phyloP scores from a whole-genome alignment of 2,329 filamentous ascomycete genomes.

The Ascochyta fabae region DNA sequence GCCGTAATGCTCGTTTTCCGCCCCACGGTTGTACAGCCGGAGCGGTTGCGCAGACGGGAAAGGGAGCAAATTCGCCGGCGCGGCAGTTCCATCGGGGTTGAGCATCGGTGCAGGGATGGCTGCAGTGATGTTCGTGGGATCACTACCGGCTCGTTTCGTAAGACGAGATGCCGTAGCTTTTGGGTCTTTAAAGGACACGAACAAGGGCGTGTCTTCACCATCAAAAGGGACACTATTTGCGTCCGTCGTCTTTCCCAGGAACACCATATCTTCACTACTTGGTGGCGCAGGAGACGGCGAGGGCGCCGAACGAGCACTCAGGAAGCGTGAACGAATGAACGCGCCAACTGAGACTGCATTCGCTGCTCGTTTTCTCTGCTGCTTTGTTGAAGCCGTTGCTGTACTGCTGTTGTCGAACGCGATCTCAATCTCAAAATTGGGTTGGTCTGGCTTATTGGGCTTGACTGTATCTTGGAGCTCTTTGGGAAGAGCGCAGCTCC shows the following conservation, averaged over 20 bases:
- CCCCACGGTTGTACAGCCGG: slow-evolving; percentile 82
- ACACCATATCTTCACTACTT: slow-evolving; percentile 73
- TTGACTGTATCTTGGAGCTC: slow-evolving; percentile 71
- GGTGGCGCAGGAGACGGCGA: slow-evolving; percentile 65
- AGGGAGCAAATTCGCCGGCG: slow-evolving; percentile 74
- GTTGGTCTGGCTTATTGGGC: slow-evolving; percentile 71
- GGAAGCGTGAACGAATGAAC: slow-evolving; percentile 40
- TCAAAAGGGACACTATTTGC: slow-evolving; percentile 72
- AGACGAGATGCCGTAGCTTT: slow-evolving; percentile 38
- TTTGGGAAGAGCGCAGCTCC: slow-evolving; percentile 86
- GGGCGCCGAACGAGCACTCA: slow-evolving; percentile 37
- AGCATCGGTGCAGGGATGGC: slow-evolving; percentile 69
- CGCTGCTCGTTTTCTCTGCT: slow-evolving; percentile 62
- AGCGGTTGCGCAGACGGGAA: slow-evolving; percentile 75
- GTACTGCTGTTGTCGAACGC: slow-evolving; percentile 61
- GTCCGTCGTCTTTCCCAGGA: slow-evolving; percentile 87
- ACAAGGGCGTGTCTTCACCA: slow-evolving; percentile 89
- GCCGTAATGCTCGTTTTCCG: slow-evolving; percentile 84
- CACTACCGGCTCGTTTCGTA: slow-evolving; percentile 44
- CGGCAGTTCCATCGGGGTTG: slow-evolving; percentile 73
- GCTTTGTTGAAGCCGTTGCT: slow-evolving; percentile 39
- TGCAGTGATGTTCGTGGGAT: slow-evolving; percentile 53
- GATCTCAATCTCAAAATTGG: slow-evolving; percentile 82
- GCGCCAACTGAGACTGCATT: slow-evolving; percentile 56
- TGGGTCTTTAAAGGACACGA: slow-evolving; percentile 71